phyloP scores from a whole-genome alignment of 495 filamentous ascomycete species.

The Penicillium ucsense region DNA sequence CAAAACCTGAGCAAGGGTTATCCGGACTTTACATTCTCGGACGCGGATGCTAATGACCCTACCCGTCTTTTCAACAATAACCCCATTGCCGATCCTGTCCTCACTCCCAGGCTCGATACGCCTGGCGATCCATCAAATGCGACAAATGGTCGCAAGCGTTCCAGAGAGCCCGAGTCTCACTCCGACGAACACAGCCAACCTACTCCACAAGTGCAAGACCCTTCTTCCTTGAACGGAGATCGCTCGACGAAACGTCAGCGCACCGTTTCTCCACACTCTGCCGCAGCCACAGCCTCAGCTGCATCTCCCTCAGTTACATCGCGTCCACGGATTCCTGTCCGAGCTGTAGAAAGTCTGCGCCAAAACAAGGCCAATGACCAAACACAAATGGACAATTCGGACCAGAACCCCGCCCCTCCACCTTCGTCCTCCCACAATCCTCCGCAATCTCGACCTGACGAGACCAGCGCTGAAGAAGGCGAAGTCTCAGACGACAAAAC shows the following conservation, averaged over 20 bases:
- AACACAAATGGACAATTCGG: not conserved
- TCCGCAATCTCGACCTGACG: not conserved
- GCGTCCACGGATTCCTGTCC: constrained; percentile 14
- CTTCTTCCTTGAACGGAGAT: constrained; percentile 15
- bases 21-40: constrained; percentile 20
- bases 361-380: not conserved
- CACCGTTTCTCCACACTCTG: constrained; percentile 16
- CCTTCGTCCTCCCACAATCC: not conserved
- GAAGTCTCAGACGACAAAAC: constrained; percentile 9
- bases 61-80: constrained; percentile 20
- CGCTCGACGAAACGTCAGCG: constrained; percentile 36
- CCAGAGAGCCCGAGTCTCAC: constrained; percentile 31
- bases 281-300: not conserved
- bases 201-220: constrained; percentile 1
- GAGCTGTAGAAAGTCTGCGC: constrained; percentile 3
- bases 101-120: constrained; percentile 10
- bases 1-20: constrained; percentile 35
- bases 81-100: constrained; percentile 2
- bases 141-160: constrained; percentile 31
- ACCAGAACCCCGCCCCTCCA: not conserved
- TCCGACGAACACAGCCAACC: constrained; percentile 4
- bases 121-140: constrained; percentile 9
- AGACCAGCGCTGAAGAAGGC: constrained; percentile 16
- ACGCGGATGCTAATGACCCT: constrained; percentile 21
- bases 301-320: constrained; percentile 1